Evolutionary conservation across 805 yeast species (phyloP).

Genomic region (Candida ortonii): DNA sequence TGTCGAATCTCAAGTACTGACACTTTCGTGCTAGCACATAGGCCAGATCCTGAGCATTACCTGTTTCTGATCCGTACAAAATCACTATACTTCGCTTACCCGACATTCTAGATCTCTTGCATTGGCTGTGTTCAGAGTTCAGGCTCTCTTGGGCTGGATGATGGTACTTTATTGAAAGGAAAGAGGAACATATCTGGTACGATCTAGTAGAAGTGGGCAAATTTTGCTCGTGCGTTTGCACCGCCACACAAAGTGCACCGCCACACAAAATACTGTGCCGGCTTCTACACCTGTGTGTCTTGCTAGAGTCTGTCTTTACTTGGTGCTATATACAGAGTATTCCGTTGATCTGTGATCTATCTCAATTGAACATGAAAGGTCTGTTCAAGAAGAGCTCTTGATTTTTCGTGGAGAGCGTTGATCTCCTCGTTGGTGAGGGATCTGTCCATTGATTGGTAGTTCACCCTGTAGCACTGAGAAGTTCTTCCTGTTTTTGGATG

Average conservation of each 20-base stretch:
- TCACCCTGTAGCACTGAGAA: constrained; percentile 85
- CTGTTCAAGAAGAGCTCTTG: constrained; percentile 54
- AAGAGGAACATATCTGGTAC: too few relatives aligned
- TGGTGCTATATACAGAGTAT: constrained; percentile 1
- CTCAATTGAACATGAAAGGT: constrained; percentile 57
- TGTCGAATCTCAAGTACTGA: constrained; percentile 49
- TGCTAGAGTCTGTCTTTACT: not conserved
- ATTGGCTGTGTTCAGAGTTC: not conserved
- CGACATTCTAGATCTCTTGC: constrained; percentile 16
- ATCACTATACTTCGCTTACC: constrained; percentile 44
- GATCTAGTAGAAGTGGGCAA: not conserved
- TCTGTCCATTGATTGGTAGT: constrained; percentile 95
- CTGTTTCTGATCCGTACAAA: constrained; percentile 90
- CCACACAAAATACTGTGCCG: not conserved
- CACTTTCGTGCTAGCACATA: constrained; percentile 54
- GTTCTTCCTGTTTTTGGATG: constrained; percentile 78
- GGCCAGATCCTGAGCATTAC: constrained; percentile 86
- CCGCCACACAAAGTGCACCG: constrained; percentile 1
- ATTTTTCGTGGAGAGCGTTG: constrained; percentile 64
- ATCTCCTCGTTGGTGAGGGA: constrained; percentile 83
- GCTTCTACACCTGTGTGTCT: not conserved
- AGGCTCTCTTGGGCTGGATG: not conserved
- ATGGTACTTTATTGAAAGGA: too few relatives aligned
- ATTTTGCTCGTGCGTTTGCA: not conserved
- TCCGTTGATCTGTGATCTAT: constrained; percentile 6